phyloP scores from a whole-genome alignment of 140 eudicot genomes.

The Bidens hawaiensis region DNA sequence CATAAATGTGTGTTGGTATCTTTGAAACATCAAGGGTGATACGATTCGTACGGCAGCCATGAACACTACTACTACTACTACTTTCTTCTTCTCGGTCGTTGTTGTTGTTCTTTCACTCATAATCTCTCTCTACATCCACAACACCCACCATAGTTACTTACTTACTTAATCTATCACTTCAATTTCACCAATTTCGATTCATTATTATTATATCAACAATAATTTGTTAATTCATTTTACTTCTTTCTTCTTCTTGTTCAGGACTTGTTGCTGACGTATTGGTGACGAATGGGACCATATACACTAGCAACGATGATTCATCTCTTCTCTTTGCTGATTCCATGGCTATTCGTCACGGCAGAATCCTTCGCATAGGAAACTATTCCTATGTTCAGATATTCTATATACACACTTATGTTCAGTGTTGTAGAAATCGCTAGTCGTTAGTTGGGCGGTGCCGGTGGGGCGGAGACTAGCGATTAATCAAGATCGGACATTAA shows the following conservation, averaged over 20 bases:
- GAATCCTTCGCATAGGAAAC: constrained; percentile 58
- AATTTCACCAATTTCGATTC: too few species aligned
- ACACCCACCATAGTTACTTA: too few species aligned
- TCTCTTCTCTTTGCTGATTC: constrained; percentile 68
- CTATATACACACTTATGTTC: too few species aligned
- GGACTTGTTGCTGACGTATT: constrained; percentile 52
- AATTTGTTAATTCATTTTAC: too few species aligned
- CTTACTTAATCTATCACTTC: neutral
- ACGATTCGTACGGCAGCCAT: too few species aligned
- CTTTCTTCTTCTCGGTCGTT: too few species aligned
- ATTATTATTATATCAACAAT: too few species aligned
- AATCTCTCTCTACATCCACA: constrained; percentile 26
- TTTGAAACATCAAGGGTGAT: constrained; percentile 6
- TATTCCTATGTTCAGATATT: constrained; percentile 58
- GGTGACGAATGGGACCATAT: constrained; percentile 68
- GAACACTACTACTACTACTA: too few species aligned
- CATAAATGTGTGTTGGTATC: neutral
- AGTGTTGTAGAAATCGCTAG: too few species aligned
- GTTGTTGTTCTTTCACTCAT: constrained; percentile 35
- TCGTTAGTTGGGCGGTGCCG: too few species aligned
- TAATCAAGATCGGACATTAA: too few species aligned
- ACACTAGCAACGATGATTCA: constrained; percentile 67
- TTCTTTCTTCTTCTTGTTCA: neutral
- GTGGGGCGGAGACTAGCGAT: too few species aligned
- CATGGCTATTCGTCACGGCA: constrained; percentile 70